A percentile compares a stretch with the other conserved stretches of the same genome.
These are phyloP conservation scores for Elongisporangium anandrum DNA, from an alignment of 352 stramenopile genomes.

Conservation along the genomic window DNA sequence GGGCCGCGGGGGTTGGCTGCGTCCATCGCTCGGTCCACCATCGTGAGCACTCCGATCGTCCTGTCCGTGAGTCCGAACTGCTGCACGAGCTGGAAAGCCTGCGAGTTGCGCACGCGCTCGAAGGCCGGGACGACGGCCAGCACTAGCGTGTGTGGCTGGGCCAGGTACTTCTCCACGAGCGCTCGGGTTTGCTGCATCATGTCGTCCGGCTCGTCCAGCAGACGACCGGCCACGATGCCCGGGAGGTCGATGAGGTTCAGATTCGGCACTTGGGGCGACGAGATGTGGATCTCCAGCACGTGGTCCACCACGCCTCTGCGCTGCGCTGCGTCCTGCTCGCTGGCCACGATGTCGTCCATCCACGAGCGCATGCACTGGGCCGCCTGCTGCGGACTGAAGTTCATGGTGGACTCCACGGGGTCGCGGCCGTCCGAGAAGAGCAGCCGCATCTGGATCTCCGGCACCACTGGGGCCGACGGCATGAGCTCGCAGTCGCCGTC, in stretches of 20 bases:
- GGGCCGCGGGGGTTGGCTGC: constrained; percentile 15
- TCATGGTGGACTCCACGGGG: constrained; percentile 13
- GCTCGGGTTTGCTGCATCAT: constrained; percentile 35
- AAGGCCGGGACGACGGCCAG: constrained; percentile 31
- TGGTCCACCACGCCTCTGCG: constrained; percentile 25
- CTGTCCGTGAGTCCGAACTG: constrained; percentile 24
- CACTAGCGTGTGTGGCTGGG: constrained; percentile 29
- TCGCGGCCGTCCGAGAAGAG: constrained; percentile 23
- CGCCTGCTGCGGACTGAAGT: constrained; percentile 13
- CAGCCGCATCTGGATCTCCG: constrained; percentile 23
- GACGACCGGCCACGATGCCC: constrained; percentile 27
- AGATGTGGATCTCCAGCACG: constrained; percentile 33
- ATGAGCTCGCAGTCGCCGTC: constrained; percentile 19
- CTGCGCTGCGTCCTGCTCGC: constrained; percentile 8
- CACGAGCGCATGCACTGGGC: constrained; percentile 19
- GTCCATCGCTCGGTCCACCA: constrained; percentile 31
- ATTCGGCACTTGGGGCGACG: constrained; percentile 28
- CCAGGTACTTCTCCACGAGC: constrained; percentile 31
- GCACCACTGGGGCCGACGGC: constrained; percentile 1
- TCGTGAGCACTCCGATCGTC: constrained; percentile 38
- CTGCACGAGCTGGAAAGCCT: constrained; percentile 44
- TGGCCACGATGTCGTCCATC: constrained; percentile 31
- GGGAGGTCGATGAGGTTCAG: constrained; percentile 39
- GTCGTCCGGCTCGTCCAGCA: constrained; percentile 24
- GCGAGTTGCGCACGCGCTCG: constrained; percentile 30